Evolutionary conservation across 1,284 basidiomycete species (phyloP), one percentile per base, ranked within the genome.

Genomic region (Austroboletus novae-zelandiae): DNA sequence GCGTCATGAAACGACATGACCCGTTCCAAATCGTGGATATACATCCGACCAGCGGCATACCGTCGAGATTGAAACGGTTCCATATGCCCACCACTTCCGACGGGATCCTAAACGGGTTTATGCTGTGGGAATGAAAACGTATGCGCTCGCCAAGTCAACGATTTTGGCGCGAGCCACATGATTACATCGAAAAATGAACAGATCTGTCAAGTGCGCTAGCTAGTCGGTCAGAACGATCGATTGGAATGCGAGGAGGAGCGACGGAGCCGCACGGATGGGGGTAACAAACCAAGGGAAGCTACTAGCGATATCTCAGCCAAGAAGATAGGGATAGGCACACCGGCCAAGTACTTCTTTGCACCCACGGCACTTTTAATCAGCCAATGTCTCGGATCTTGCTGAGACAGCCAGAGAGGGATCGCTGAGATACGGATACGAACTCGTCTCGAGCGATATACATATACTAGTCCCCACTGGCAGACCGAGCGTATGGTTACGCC

Each of bases 181-280:
- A 29, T 44, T 3, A 23, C 4, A 46, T 49, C 43, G 29, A n/a
- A 39, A 42, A 18, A 31, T 8, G 35, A 14, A 14, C 29, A 27
- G 14, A 30, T 40, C 46, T 50, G 43, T 46, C 53, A 52, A 20
- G 41, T 31, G 34, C 27, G 11, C 29, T 11, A 15, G 20, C 7
- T 15, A 41, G 34, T 37, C 31, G 25, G 40, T 43, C 45, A 44
- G 39, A 43, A 47, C 14, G 17, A 10, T 34, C n/a, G 40, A 37
- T 36, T 32, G 13, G 40, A 39, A 40, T 7, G 17, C 30, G 18
- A 27, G 54, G 45, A 36, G 25, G 47, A 39, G 17, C 13, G 32
- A 40, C 52, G 36, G 43, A 43, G 46, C 29, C 18, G 35, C 40
- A 48, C 54, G 27, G 31, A 60, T 57, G 54, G 54, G 43, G 47